Base-by-base conservation (phyloP, 345 rosid species). In the Arabis hirsuta region DNA sequence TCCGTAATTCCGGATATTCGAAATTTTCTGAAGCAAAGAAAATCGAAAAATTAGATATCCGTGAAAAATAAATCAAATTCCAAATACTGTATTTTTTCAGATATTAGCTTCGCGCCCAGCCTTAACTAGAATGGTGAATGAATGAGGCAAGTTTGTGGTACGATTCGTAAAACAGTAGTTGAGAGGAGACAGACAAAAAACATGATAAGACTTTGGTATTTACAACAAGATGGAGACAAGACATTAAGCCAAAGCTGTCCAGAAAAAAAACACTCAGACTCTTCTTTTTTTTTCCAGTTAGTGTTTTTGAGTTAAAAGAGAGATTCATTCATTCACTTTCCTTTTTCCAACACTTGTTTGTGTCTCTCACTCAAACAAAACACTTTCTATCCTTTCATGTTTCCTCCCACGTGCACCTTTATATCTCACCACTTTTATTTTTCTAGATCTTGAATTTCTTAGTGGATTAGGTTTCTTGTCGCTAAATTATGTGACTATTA, bases 101-200 rank as follows among this genome's bases (percentile, higher is more conserved):
- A n/a, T n/a, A n/a, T n/a, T n/a, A n/a, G n/a, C n/a, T n/a, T n/a
- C n/a, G n/a, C n/a, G n/a, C n/a, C n/a, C n/a, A n/a, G n/a, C n/a
- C n/a, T n/a, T n/a, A 22, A 22, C 24, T 22, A 7, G 43, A 16
- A 60, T 12, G 19, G 12, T 60, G 46, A 46, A 54, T 22, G 50
- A 63, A 61, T 20, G 62, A 3, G 57, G 42, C 50, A 53, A 43
- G 53, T 66, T 65, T 57, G 67, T 56, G 48, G 71, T 73, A 73
- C 77, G 60, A 20, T 38, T 65, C 72, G 72, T 65, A 73, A 48
- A 58, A 22, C 6, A 58, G 67, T 58, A 58, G 72, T 50, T 66
- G 78, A 51, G 67, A 58, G 67, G 72, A 74, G 73, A 74, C 78
- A 74, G 4, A 48, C 41, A 58, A 66, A 39, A 74, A 66, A 74